A percentile compares a stretch with the other conserved stretches of the same genome.
These are phyloP conservation scores for Choanephora cucurbitarum DNA, from an alignment of 371 early-diverging fungal genomes.

Conservation along the genomic window DNA sequence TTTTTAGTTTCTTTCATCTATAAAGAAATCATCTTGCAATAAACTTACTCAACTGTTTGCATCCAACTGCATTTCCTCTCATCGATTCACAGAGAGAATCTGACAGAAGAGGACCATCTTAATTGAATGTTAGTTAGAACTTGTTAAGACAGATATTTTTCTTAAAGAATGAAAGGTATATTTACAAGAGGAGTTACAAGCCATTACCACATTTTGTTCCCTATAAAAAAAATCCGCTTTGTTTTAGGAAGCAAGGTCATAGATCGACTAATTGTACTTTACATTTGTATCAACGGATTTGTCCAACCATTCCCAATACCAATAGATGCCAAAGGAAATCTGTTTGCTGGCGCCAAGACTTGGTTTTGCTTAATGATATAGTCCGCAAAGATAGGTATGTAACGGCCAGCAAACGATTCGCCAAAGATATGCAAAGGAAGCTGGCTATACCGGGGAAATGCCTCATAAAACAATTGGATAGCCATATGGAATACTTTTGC, in stretches of 20 bases:
- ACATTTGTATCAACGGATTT: slow-evolving; percentile 32
- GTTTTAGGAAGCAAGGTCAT: neutral
- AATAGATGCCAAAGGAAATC: slow-evolving; percentile 26
- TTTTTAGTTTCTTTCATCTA: too few species aligned
- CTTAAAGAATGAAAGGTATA: neutral
- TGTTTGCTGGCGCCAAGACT: neutral
- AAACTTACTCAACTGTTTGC: slow-evolving; percentile 14
- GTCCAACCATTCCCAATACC: slow-evolving; percentile 37
- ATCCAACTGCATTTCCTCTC: slow-evolving; percentile 5
- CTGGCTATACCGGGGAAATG: slow-evolving; percentile 54
- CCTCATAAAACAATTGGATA: slow-evolving; percentile 70
- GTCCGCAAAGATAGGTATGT: slow-evolving; percentile 68
- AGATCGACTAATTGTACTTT: neutral
- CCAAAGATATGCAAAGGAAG: slow-evolving; percentile 57
- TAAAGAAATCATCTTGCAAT: neutral
- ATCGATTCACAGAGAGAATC: slow-evolving; percentile 9
- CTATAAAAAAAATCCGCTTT: slow-evolving; percentile 8
- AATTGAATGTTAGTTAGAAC: neutral
- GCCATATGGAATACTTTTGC: slow-evolving; percentile 57
- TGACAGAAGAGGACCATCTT: slow-evolving; percentile 23
- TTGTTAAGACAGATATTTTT: neutral
- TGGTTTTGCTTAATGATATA: slow-evolving; percentile 29
- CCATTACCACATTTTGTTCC: slow-evolving; percentile 19
- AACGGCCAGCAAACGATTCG: slow-evolving; percentile 77
- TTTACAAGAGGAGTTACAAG: slow-evolving; percentile 34